Evolutionary conservation across 306 rosid genomes (phyloP).

Genomic region (Herpetospermum pedunculosum): DNA sequence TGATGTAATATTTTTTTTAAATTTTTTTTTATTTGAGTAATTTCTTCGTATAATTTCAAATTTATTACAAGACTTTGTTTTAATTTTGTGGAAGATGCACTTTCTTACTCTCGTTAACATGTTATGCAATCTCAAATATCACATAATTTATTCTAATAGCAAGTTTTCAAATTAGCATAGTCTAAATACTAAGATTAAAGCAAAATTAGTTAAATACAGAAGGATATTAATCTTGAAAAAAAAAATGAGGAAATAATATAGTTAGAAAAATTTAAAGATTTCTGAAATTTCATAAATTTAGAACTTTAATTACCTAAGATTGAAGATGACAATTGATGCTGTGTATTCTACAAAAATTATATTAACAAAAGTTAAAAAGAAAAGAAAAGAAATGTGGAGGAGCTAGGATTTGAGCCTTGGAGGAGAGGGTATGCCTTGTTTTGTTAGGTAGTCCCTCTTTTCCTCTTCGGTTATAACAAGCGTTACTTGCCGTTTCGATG

Average conservation of each 20-base stretch:
- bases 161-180: too few relatives aligned
- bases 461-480: background rate
- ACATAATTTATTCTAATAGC: background rate
- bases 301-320: background rate
- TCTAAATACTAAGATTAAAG: too few relatives aligned
- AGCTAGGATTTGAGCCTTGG: background rate
- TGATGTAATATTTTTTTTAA: background rate
- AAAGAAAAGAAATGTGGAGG: background rate
- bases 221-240: background rate
- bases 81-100: background rate
- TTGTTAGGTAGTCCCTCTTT: background rate
- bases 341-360: slow-evolving; percentile 6
- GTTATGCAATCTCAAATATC: background rate
- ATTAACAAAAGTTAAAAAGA: background rate
- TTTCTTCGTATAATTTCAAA: background rate
- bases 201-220: background rate
- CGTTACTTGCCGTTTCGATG: background rate
- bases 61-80: background rate
- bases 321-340: background rate
- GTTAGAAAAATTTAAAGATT: background rate
- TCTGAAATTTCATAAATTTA: background rate
- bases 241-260: background rate
- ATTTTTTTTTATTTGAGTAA: background rate
- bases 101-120: background rate
- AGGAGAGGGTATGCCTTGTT: background rate